A percentile compares a stretch with the other conserved stretches of the same genome.
Conservation (phyloP, 2,329 filamentous ascomycete species). For the Achaetomium macrosporum region DNA sequence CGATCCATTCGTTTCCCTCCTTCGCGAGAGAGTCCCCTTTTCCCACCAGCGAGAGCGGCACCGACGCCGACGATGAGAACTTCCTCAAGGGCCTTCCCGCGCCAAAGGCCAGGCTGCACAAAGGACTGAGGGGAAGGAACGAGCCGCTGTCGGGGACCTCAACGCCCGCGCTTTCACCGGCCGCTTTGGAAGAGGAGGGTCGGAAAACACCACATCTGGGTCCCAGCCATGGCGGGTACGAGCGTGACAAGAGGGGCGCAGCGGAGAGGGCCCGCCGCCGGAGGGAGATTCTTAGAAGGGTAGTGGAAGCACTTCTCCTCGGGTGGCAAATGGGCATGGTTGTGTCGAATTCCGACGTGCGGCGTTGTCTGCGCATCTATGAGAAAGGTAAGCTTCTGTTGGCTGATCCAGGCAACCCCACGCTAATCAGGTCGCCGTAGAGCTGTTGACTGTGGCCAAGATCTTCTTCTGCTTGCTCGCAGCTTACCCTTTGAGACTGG, state of each 20-base stretch:
- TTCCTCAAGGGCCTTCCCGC: constrained; percentile 80
- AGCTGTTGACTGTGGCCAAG: constrained; percentile 35
- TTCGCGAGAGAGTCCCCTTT: constrained; percentile 50
- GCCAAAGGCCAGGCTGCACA: constrained; percentile 64
- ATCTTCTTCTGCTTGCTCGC: constrained; percentile 38
- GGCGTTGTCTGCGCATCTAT: constrained; percentile 42
- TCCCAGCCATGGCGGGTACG: constrained; percentile 22
- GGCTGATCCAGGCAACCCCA: not conserved
- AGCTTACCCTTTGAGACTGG: constrained; percentile 57
- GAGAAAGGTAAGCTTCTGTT: constrained; percentile 40
- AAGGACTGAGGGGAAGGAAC: constrained; percentile 64
- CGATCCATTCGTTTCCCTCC: constrained; percentile 24
- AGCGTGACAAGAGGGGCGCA: constrained; percentile 26
- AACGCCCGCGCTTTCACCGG: constrained; percentile 50
- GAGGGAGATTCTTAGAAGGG: constrained; percentile 47
- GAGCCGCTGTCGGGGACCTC: constrained; percentile 49
- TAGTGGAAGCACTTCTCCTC: constrained; percentile 48
- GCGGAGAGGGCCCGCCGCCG: constrained; percentile 38
- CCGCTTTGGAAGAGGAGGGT: constrained; percentile 39
- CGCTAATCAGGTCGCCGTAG: constrained; percentile 29
- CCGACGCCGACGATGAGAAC: constrained; percentile 91
- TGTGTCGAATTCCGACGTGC: constrained; percentile 41
- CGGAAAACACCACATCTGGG: constrained; percentile 13
- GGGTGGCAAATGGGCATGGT: constrained; percentile 44
- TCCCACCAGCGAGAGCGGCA: constrained; percentile 82